Base-by-base conservation (phyloP, 2,329 filamentous ascomycete species). In the Fusarium fujikuroi region DNA sequence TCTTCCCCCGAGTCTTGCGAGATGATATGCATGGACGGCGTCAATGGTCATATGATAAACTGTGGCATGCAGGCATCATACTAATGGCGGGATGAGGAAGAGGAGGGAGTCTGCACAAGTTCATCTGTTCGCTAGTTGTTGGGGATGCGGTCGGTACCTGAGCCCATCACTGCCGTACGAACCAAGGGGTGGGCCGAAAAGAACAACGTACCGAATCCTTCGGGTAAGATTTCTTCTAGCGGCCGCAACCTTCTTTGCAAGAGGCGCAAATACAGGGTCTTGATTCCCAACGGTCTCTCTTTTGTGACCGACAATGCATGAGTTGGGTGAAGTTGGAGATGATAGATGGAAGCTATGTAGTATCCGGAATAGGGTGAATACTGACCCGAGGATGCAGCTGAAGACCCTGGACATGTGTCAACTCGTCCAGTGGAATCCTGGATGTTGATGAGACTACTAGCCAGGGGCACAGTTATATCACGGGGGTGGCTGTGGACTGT, bases 401-500 rank as follows among this genome's bases (percentile, higher is more conserved):
- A 65, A 39, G 42, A 37, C 34, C 28, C 40, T 30, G 47, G 25
- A 16, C 57, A 43, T 39, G 62, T 63, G 62, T 43, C 36, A 60
- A 63, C 60, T 60, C 34, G 43, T 25, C 28, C 60, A 18, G 19
- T 28, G 19, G 23, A 32, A 60, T 63, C 53, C 60, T 60, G 23
- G 36, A 47, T 32, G 53, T 9, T 58, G 34, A 34, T 23, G 46
- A 19, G 36, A 34, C 50, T 70, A 42, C 19, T 54, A 44, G 42
- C 60, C 60, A 65, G 46, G 60, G 65, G 25, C 43, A 49, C 28
- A 19, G 19, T 37, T 47, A 32, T 64, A 52, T 44, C 37, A 59
- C 43, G 52, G 59, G 66, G 66, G 60, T 69, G 66, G 50, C 65
- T 69, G 65, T 69, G 66, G 66, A 32, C 28, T 34, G 34, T 57